Evolutionary conservation across 1,284 basidiomycete genomes (phyloP).

Genomic region (Leccinum subspadiceum): DNA sequence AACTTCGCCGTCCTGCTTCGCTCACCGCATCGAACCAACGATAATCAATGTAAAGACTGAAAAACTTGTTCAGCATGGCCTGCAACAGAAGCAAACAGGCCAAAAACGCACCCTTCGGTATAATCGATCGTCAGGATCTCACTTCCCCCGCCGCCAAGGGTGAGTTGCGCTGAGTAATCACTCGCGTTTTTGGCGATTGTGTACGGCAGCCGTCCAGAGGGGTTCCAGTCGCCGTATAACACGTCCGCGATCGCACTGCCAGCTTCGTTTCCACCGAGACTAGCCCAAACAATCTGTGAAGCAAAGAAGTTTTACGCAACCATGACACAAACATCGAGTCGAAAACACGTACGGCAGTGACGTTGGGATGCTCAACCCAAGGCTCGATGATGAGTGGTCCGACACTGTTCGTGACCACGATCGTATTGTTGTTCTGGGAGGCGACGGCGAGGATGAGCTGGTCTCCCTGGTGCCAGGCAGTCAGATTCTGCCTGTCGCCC

Average conservation of each 20-base stretch:
- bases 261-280: conserved; percentile 61
- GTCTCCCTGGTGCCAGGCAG: conserved; percentile 60
- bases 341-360: conserved; percentile 43
- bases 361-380: conserved; percentile 52
- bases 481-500: conserved; percentile 50
- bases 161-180: conserved; percentile 37
- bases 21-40: conserved; percentile 47
- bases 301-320: background rate
- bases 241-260: conserved; percentile 43
- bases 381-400: conserved; percentile 1
- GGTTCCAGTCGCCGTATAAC: conserved; percentile 51
- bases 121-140: conserved; percentile 37
- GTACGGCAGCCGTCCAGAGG: conserved; percentile 55
- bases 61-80: conserved; percentile 14
- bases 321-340: background rate
- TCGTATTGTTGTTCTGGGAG: conserved; percentile 46
- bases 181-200: conserved; percentile 49
- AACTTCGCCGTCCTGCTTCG: background rate
- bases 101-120: conserved; percentile 37
- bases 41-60: conserved; percentile 55
- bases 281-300: conserved; percentile 44
- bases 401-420: conserved; percentile 53
- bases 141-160: conserved; percentile 21
- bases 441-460: conserved; percentile 37
- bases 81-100: background rate